Evolutionary conservation across 805 yeast genomes (phyloP), one percentile per base, ranked within the genome.

Genomic region (Komagataella ulmi): DNA sequence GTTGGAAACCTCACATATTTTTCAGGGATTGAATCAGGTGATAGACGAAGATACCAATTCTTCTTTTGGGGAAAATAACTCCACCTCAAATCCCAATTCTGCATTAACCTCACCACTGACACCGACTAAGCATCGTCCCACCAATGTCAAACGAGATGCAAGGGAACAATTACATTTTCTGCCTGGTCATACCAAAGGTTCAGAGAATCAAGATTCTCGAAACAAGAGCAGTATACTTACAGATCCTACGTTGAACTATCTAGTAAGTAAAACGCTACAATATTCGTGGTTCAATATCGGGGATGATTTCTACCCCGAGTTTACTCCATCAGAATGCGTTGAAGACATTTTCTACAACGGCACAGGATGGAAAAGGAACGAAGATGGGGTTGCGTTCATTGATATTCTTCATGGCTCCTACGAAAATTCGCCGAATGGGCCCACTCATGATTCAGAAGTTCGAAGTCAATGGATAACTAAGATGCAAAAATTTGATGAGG

Each of bases 291-390:
- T 64, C 67, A 48, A 61, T 70, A 17, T n/a, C 19, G 48, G 57
- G 44, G 53, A 47, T 40, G 19, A 53, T 10, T 45, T 51, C 6
- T 66, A 65, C 50, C 62, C 61, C 7, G 78, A 85, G 67, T 70
- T 72, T 62, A 70, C 81, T 10, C 91, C 96, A 0, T 74, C 75
- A 49, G 86, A 82, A 53, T 79, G 90, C 55, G 73, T 89, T 8
- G 80, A 80, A 36, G 95, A 88, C 63, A 84, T 90, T 2, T 75
- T 87, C 53, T 54, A 56, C 46, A 85, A 86, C 30, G 85, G 87
- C 1, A 76, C 78, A 50, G 93, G 88, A 2, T 82, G 83, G 83
- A 77, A 75, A 24, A 67, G 66, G 50, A 72, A 74, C 52, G 75
- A 71, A 46, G 75, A 72, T 51, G 78, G 79, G 1, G 55, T 64